Base-by-base conservation (phyloP, 1,139 yeast genomes). In the Hansenula sp. region DNA sequence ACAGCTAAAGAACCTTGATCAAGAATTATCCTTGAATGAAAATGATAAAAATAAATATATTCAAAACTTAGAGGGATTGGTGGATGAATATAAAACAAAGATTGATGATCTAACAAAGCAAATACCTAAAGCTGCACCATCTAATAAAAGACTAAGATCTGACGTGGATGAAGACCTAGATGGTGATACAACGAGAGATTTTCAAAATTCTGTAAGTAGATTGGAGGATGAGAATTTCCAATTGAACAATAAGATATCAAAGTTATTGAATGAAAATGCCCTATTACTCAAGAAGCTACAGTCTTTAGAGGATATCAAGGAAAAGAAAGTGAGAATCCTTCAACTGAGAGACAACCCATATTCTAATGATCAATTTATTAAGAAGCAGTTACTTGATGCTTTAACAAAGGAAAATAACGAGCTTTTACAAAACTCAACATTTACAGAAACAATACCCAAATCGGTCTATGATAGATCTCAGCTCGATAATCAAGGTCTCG, bases 271-370 rank as follows among this genome's bases (percentile, higher is more conserved):
- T 32, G 69, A 67, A 40, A 61, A 65, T 32, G 60, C 58, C 8
- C 51, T 63, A 2, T 52, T 74, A 28, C 65, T 67, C 17, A 62
- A 61, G 13, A 71, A 71, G 43, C 45, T 76, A 10, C 57, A 59
- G 24, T 59, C 66, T 6, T 53, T 71, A 19, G 57, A 57, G 31
- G 53, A 51, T 11, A 49, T 66, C 38, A 62, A 66, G 33, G 66
- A 65, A 13, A 73, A 76, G 48, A 68, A 68, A 45, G 60, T 72
- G 4, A 74, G 81, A 40, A 71, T 87, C 1, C 62, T 89, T 18
- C 88, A 86, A 60, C 63, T 86, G 43, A 72, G 81, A 44, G 73
- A 77, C 34, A 87, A 84, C 57, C 95, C 96, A 1, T 73, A 83
- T n/a, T 53, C 75, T 3, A 70, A 70, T 24, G 85, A 83, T 54